These are phyloP conservation scores for Saitozyma sp. DNA, from an alignment of 768 basidiomycete species.

Conservation along the genomic window DNA sequence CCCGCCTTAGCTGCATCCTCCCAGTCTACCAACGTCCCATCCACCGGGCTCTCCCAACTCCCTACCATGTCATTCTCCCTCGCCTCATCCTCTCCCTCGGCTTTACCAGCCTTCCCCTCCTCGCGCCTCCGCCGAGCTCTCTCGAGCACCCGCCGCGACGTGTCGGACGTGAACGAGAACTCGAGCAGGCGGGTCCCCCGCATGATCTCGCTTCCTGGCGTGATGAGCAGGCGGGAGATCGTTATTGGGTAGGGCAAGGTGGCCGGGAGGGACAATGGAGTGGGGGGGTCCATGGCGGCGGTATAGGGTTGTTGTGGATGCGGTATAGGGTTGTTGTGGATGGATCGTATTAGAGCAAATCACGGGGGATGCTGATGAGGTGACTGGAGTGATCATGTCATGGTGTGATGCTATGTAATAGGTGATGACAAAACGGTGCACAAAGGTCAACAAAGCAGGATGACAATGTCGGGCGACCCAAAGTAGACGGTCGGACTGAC, in stretches of 20 bases:
- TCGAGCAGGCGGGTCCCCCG: slow-evolving; percentile 74
- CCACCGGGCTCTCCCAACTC: slow-evolving; percentile 85
- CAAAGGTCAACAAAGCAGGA: too few relatives aligned
- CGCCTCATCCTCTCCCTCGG: slow-evolving; percentile 15
- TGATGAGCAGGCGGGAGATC: slow-evolving; percentile 67
- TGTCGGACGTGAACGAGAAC: slow-evolving; percentile 69
- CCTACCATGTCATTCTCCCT: slow-evolving; percentile 74
- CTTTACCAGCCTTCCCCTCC: slow-evolving; percentile 15
- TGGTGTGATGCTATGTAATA: too few relatives aligned
- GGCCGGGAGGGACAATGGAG: slow-evolving; percentile 72
- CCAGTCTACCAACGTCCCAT: slow-evolving; percentile 76
- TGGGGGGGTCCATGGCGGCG: slow-evolving; percentile 51
- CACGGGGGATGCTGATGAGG: too few relatives aligned
- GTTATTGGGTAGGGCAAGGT: slow-evolving; percentile 85
- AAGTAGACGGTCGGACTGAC: too few relatives aligned
- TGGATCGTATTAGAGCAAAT: too few relatives aligned
- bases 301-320: not conserved
- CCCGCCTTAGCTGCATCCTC: slow-evolving; percentile 27
- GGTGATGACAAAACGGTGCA: too few relatives aligned
- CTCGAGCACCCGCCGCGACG: slow-evolving; percentile 11
- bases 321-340: not conserved
- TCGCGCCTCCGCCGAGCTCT: slow-evolving; percentile 50
- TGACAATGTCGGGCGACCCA: too few relatives aligned
- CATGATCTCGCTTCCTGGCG: slow-evolving; percentile 57
- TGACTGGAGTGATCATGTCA: too few relatives aligned